Conservation (phyloP, 176 grass and related monocot species). For the Avena eriantha region DNA sequence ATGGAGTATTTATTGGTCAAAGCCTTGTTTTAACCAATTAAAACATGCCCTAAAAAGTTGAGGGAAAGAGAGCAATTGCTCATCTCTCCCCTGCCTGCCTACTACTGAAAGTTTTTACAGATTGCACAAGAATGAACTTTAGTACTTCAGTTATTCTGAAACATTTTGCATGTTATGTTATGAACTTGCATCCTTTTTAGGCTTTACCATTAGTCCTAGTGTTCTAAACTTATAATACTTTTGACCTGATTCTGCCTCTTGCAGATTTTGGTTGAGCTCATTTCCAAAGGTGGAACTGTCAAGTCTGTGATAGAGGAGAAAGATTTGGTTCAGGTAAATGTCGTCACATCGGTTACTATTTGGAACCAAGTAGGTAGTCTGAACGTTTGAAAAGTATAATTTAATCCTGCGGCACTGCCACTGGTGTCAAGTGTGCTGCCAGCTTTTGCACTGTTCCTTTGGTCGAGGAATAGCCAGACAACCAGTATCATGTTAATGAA, state of each 20-base stretch:
- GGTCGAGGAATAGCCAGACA: not conserved
- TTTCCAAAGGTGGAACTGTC: conserved; percentile 82
- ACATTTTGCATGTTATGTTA: not conserved
- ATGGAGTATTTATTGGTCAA: conserved; percentile 9
- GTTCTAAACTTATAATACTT: not conserved
- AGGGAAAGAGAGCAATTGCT: not conserved
- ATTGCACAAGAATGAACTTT: conserved; percentile 13
- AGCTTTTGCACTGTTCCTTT: not conserved
- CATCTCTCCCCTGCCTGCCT: not conserved
- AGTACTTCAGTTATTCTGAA: not conserved
- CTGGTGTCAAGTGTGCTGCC: not conserved
- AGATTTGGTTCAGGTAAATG: conserved; percentile 89
- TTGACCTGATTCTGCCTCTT: conserved; percentile 33
- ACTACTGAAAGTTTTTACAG: not conserved
- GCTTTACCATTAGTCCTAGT: not conserved
- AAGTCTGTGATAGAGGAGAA: conserved; percentile 85
- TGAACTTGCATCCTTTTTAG: conserved; percentile 10
- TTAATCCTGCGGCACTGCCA: not conserved
- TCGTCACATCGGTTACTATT: conserved; percentile 11
- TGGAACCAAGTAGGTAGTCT: not conserved
- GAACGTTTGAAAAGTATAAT: not conserved
- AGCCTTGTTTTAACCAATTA: not conserved
- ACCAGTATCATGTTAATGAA: not conserved
- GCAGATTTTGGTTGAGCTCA: conserved; percentile 81
- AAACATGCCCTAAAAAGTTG: not conserved